phyloP scores from a whole-genome alignment of 1,139 yeast genomes.

The Suhomyces kunorum region DNA sequence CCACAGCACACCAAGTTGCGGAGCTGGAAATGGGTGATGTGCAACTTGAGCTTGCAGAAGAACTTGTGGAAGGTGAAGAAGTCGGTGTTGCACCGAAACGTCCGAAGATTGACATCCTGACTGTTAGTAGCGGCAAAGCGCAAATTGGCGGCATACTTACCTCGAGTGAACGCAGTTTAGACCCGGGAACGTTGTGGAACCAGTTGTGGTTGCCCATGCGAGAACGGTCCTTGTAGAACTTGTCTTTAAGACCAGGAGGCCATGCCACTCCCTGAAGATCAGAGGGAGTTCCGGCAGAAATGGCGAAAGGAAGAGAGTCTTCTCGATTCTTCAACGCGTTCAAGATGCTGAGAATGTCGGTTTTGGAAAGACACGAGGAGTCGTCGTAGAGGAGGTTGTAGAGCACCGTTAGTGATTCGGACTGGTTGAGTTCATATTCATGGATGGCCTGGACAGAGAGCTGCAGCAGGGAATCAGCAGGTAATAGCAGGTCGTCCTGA shows the following conservation, averaged over 20 bases:
- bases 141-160: slow-evolving; percentile 28
- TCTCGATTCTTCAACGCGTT: slow-evolving; percentile 41
- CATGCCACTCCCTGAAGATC: slow-evolving; percentile 44
- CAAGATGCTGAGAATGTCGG: slow-evolving; percentile 40
- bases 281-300: slow-evolving; percentile 10
- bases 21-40: slow-evolving; percentile 58
- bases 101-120: slow-evolving; percentile 29
- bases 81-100: slow-evolving; percentile 29
- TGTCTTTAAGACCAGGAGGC: slow-evolving; percentile 35
- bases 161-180: slow-evolving; percentile 32
- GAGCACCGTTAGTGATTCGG: slow-evolving; percentile 43
- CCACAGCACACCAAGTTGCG: slow-evolving; percentile 53
- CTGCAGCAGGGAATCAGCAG: neutral
- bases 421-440: slow-evolving; percentile 44
- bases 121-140: slow-evolving; percentile 15
- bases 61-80: slow-evolving; percentile 44
- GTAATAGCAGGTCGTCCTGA: neutral
- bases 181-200: slow-evolving; percentile 42
- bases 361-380: slow-evolving; percentile 33
- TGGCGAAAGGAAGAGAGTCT: slow-evolving; percentile 32
- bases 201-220: slow-evolving; percentile 40
- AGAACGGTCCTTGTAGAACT: slow-evolving; percentile 36
- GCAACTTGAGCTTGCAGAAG: slow-evolving; percentile 48
- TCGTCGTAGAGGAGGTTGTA: slow-evolving; percentile 45
- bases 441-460: slow-evolving; percentile 13